phyloP scores from a whole-genome alignment of 1,284 basidiomycete species.

The Tylopilus sp. region DNA sequence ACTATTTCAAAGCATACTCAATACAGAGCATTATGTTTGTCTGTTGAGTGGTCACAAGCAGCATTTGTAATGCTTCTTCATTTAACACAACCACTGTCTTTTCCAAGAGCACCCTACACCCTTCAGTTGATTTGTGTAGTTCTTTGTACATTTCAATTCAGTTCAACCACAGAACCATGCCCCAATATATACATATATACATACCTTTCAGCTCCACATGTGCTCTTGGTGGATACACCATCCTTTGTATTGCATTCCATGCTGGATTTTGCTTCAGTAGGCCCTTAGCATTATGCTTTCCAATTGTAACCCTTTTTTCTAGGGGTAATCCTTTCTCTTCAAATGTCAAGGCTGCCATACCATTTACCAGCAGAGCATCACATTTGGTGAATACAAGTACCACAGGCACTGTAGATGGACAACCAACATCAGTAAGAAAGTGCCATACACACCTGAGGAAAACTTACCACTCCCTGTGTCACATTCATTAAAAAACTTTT shows the following conservation, averaged over 20 bases:
- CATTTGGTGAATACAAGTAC: background rate
- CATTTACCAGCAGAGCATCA: background rate
- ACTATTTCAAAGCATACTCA: background rate
- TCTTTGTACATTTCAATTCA: background rate
- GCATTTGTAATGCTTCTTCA: background rate
- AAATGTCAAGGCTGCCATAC: too few species aligned
- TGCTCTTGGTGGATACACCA: too few species aligned
- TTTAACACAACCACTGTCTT: background rate
- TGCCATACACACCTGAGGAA: too few species aligned
- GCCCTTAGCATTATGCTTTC: too few species aligned
- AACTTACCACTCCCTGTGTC: constrained; percentile 1
- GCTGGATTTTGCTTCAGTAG: too few species aligned
- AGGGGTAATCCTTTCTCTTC: too few species aligned
- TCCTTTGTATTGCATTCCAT: too few species aligned
- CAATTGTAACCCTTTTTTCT: too few species aligned
- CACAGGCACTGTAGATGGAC: constrained; percentile 1
- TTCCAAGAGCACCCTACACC: background rate
- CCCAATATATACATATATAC: too few species aligned
- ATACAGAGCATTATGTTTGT: constrained; percentile 1
- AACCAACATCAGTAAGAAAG: background rate
- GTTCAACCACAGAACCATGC: too few species aligned
- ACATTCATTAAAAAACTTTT: constrained; percentile 10
- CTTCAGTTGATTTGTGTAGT: background rate
- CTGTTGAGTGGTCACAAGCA: background rate
- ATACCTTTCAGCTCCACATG: too few species aligned